phyloP scores from a whole-genome alignment of 306 rosid genomes.

The Prosopis cineraria region DNA sequence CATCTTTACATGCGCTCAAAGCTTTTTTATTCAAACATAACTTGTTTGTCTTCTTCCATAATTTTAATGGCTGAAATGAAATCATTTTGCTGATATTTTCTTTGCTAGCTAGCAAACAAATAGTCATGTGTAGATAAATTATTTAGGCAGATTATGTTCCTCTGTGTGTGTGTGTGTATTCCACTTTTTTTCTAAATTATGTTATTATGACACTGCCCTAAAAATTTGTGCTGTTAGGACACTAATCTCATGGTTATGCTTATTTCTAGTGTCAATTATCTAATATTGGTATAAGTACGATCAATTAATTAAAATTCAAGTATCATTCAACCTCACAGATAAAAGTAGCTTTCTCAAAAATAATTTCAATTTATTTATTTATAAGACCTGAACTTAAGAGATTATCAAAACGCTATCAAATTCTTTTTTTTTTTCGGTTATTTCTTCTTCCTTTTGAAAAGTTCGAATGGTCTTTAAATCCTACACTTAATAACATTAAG shows the following conservation, averaged over 20 bases:
- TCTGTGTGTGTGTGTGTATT: too few relatives aligned
- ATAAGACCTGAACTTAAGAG: too few relatives aligned
- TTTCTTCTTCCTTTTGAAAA: neutral
- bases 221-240: neutral
- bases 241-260: neutral
- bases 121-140: neutral
- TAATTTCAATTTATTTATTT: too few relatives aligned
- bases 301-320: neutral
- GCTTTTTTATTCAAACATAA: neutral
- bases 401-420: too few relatives aligned
- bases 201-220: neutral
- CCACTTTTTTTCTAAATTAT: neutral
- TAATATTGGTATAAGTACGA: too few relatives aligned
- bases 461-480: neutral
- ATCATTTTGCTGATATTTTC: neutral
- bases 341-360: neutral
- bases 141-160: neutral
- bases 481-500: neutral
- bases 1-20: constrained; percentile 24
- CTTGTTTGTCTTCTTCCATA: neutral
- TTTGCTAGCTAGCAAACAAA: neutral
- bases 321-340: neutral
- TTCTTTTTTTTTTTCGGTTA: too few relatives aligned
- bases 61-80: neutral
- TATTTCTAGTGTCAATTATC: too few relatives aligned